Percentiles rank a stretch among this genome's conserved stretches.
These are phyloP conservation scores for Spiraea crenata DNA, from an alignment of 331 rosid genomes.

Conservation along the genomic window DNA sequence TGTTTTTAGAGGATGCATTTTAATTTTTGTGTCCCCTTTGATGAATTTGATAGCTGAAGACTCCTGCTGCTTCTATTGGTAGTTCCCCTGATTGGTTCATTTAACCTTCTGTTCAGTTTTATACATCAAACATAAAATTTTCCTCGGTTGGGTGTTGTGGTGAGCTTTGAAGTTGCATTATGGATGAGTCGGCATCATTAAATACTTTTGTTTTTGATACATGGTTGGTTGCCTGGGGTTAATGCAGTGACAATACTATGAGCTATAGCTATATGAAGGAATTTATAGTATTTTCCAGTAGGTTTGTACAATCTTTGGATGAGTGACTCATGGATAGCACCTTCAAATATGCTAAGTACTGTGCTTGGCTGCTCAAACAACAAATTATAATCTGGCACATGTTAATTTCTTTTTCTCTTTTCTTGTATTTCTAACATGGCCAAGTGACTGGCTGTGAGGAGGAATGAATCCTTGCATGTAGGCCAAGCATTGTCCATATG, in stretches of 20 bases:
- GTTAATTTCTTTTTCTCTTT: neutral
- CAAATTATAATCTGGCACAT: neutral
- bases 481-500: neutral
- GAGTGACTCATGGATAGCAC: neutral
- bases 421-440: neutral
- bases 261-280: neutral
- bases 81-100: neutral
- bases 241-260: neutral
- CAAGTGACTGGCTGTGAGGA: neutral
- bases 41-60: neutral
- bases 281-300: neutral
- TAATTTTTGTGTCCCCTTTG: neutral
- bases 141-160: neutral
- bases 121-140: neutral
- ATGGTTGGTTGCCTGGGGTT: neutral
- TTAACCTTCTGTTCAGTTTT: neutral
- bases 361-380: too few species aligned
- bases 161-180: constrained; percentile 2
- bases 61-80: neutral
- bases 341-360: too few species aligned
- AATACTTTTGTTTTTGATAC: neutral
- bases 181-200: neutral
- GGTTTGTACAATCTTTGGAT: neutral
- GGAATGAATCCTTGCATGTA: neutral
- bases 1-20: neutral